A percentile compares a stretch with the other conserved stretches of the same genome.
phyloP scores from a whole-genome alignment of 2,329 filamentous ascomycete species.

The Stagonosporopsis chrysanthemi region DNA sequence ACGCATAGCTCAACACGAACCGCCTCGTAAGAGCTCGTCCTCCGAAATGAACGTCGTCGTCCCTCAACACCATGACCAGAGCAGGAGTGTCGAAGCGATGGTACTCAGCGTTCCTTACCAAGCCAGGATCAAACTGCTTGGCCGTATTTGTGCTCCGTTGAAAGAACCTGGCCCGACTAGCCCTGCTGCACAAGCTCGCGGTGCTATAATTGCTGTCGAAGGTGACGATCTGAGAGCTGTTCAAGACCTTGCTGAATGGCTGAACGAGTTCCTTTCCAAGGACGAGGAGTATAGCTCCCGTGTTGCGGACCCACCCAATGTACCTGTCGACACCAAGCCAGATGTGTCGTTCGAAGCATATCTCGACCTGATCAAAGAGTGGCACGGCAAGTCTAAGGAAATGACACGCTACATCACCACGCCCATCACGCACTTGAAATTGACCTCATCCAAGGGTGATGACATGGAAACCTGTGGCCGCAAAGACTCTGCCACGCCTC shows the following conservation, averaged over 20 bases:
- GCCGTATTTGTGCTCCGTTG: conserved; percentile 76
- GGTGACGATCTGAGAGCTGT: conserved; percentile 72
- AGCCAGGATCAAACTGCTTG: conserved; percentile 78
- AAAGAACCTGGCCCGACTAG: conserved; percentile 36
- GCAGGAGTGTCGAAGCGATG: conserved; percentile 68
- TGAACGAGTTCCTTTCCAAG: conserved; percentile 63
- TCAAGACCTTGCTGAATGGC: conserved; percentile 68
- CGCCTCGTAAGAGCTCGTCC: conserved; percentile 20
- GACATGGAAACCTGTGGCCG: conserved; percentile 10
- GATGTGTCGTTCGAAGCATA: conserved; percentile 61
- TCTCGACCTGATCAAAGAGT: conserved; percentile 71
- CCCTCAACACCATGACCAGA: conserved; percentile 48
- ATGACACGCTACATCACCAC: conserved; percentile 67
- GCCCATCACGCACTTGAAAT: conserved; percentile 14
- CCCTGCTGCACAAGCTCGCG: conserved; percentile 61
- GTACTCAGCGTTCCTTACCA: conserved; percentile 78
- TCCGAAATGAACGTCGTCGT: conserved; percentile 35
- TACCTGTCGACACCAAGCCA: conserved; percentile 46
- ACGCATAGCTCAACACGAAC: conserved; percentile 11
- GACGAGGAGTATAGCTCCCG: conserved; percentile 61
- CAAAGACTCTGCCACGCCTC: conserved; percentile 32
- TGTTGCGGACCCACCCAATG: conserved; percentile 59
- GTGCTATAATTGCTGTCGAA: conserved; percentile 83
- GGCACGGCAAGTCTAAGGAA: conserved; percentile 78
- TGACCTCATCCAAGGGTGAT: conserved; percentile 22